Evolutionary conservation across 1,284 basidiomycete species (phyloP).

Genomic region (Leccinum solheimii): DNA sequence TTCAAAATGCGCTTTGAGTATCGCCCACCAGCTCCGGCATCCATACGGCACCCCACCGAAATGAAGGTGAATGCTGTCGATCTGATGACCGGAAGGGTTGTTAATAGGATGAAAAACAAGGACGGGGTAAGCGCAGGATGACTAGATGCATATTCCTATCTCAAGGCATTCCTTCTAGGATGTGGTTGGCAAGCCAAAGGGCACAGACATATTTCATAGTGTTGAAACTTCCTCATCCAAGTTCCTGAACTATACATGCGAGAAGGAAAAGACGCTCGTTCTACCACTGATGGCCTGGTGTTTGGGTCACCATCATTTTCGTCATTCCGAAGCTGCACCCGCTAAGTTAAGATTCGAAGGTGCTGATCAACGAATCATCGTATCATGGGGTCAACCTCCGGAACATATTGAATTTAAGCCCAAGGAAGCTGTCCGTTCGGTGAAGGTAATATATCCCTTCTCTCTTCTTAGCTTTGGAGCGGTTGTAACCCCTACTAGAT

Average conservation of each 20-base stretch:
- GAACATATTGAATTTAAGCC: slow-evolving; percentile 19
- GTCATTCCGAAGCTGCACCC: slow-evolving; percentile 12
- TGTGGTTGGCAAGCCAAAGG: background rate
- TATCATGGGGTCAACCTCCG: slow-evolving; percentile 15
- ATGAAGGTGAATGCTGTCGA: slow-evolving; percentile 9
- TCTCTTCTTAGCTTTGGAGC: background rate
- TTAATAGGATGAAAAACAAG: slow-evolving; percentile 29
- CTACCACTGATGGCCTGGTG: slow-evolving; percentile 31
- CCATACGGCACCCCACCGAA: background rate
- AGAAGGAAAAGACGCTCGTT: slow-evolving; percentile 1
- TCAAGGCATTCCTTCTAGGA: slow-evolving; percentile 12
- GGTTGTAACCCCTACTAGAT: slow-evolving; percentile 15
- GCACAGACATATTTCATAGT: slow-evolving; percentile 11
- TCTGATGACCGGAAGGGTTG: slow-evolving; percentile 1
- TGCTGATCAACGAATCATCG: slow-evolving; percentile 5
- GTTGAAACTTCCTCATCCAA: slow-evolving; percentile 32
- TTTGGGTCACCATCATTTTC: slow-evolving; percentile 25
- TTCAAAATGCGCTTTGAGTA: slow-evolving; percentile 11
- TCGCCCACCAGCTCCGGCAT: slow-evolving; percentile 1
- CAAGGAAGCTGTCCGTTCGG: slow-evolving; percentile 14
- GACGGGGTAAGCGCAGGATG: slow-evolving; percentile 22
- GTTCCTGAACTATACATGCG: slow-evolving; percentile 19
- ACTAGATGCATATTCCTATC: background rate
- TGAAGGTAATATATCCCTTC: slow-evolving; percentile 16
- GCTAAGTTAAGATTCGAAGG: slow-evolving; percentile 20